Conservation (phyloP, 2,329 filamentous ascomycete species). For the Coleophoma eucalyptorum region DNA sequence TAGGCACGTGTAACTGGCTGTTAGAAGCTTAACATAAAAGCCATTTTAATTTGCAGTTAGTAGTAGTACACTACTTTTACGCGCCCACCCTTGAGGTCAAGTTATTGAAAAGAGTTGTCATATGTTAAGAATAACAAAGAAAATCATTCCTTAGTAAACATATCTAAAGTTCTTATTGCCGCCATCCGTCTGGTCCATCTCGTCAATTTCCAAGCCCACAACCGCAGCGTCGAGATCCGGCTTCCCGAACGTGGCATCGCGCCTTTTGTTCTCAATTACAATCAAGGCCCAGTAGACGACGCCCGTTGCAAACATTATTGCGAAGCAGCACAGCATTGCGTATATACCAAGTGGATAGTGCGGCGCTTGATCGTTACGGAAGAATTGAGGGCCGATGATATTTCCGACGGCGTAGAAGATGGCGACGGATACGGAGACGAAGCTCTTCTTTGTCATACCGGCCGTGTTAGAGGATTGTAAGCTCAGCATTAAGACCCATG, state of each 20-base stretch:
- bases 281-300: not conserved
- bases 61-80: too few relatives aligned
- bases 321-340: not conserved
- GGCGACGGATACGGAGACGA: slow-evolving; percentile 26
- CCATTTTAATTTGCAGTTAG: too few relatives aligned
- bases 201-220: not conserved
- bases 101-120: too few relatives aligned
- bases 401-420: not conserved
- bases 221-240: not conserved
- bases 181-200: not conserved
- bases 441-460: slow-evolving; percentile 56
- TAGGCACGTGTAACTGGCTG: too few relatives aligned
- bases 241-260: not conserved
- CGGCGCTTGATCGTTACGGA: not conserved
- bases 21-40: too few relatives aligned
- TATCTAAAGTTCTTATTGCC: not conserved
- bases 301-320: not conserved
- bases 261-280: not conserved
- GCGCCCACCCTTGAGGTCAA: too few relatives aligned
- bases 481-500: slow-evolving; percentile 19
- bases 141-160: not conserved
- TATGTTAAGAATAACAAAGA: too few relatives aligned
- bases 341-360: not conserved
- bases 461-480: slow-evolving; percentile 61
- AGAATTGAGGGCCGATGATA: not conserved